Evolutionary conservation across 176 grass and related monocot genomes (phyloP), one percentile per base, ranked within the genome.

Genomic region (Tillandsia fasciculata): DNA sequence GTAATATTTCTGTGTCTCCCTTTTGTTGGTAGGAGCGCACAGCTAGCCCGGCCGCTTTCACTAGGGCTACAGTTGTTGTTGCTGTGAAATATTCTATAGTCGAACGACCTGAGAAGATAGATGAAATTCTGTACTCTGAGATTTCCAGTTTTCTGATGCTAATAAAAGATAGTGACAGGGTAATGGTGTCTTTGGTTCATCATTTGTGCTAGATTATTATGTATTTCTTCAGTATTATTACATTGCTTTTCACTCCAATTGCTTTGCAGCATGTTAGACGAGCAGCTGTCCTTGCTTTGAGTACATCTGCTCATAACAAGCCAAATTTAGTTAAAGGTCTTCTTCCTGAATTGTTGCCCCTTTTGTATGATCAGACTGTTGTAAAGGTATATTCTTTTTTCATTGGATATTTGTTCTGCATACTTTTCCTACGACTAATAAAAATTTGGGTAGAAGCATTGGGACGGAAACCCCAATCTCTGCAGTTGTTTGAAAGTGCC

Each of bases 41-140:
- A 9, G 68, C 78, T 28, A 90, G 91, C 68, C 76, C 76, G 50
- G 73, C 87, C 49, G 91, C 87, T 67, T 90, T 90, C 67, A 96
- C 87, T 69, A 96, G 91, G 66, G 91, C 91, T 70, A 96, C 91
- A 33, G 87, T 96, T 73, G 91, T 73, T 48, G 82, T 96, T 90
- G 87, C 91, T 69, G 85, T 96, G 67, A 96, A 96, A 75, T 96
- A 96, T 69, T 87, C 91, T 17, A 96, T 96, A 73, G 91, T 96
- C 78, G 91, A 96, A 82, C 75, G 91, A 20, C 86, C 87, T 20
- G 91, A 87, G 77, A 96, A 87, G 78, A 87, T 96, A 73, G 91
- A 96, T 80, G 91, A 87, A 77, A 82, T 90, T 49, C 79, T 96
- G 65, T 85, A 80, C 76, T 78, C 80, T 10, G 82, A 96, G 68